Evolutionary conservation across 768 basidiomycete genomes (phyloP).

Genomic region (Pleurotus tuoliensis): DNA sequence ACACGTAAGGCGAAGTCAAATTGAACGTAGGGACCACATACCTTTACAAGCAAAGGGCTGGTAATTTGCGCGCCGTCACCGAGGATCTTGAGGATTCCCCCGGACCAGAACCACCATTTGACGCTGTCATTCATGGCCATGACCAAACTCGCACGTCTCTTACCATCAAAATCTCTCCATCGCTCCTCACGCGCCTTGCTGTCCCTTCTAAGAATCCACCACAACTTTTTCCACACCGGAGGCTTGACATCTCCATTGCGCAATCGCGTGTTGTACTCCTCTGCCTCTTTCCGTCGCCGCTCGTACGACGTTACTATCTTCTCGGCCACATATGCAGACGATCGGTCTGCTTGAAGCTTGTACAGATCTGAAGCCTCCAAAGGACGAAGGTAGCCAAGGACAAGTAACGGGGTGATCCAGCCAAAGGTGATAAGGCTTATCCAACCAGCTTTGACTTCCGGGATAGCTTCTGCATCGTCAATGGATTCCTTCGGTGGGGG

Average conservation of each 20-base stretch:
- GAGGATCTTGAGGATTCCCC: conserved; percentile 54
- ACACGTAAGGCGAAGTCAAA: background rate
- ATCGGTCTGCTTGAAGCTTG: conserved; percentile 63
- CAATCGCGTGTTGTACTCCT: conserved; percentile 68
- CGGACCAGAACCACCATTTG: conserved; percentile 76
- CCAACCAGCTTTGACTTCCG: conserved; percentile 62
- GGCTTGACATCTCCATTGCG: conserved; percentile 62
- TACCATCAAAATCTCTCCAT: conserved; percentile 65
- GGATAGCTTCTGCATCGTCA: conserved; percentile 57
- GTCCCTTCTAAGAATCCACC: conserved; percentile 60
- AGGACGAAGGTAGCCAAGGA: conserved; percentile 75
- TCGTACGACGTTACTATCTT: conserved; percentile 65
- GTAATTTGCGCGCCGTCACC: conserved; percentile 71
- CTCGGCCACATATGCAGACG: conserved; percentile 56
- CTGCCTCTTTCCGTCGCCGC: conserved; percentile 48
- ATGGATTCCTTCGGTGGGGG: conserved; percentile 48
- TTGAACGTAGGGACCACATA: conserved; percentile 21
- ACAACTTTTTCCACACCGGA: conserved; percentile 42
- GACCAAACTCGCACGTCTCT: conserved; percentile 56
- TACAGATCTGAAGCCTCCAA: conserved; percentile 80
- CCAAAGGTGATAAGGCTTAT: conserved; percentile 60
- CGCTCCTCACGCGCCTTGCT: conserved; percentile 51
- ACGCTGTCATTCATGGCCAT: conserved; percentile 76
- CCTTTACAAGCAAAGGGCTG: conserved; percentile 77
- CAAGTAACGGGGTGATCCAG: conserved; percentile 74